These are phyloP conservation scores for Zygotorulaspora danielsina DNA, from an alignment of 805 yeast species.

Conservation along the genomic window DNA sequence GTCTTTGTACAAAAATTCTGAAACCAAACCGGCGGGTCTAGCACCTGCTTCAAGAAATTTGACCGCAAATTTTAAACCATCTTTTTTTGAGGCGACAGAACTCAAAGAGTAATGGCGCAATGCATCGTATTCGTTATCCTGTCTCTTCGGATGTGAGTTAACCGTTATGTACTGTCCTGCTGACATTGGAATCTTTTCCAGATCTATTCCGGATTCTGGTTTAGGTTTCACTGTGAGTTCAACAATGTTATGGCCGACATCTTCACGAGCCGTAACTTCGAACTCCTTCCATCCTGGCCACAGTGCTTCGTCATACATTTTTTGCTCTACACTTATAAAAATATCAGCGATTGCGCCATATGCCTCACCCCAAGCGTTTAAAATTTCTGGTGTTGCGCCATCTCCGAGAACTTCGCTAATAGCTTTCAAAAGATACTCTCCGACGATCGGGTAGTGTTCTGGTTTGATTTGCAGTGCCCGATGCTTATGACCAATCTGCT, in stretches of 20 bases:
- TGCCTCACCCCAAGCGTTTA: slow-evolving; percentile 63
- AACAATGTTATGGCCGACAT: slow-evolving; percentile 46
- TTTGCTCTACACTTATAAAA: slow-evolving; percentile 52
- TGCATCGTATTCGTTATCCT: slow-evolving; percentile 40
- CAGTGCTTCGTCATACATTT: slow-evolving; percentile 43
- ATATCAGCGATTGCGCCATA: slow-evolving; percentile 59
- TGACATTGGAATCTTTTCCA: slow-evolving; percentile 23
- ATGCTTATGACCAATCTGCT: slow-evolving; percentile 60
- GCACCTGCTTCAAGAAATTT: slow-evolving; percentile 37
- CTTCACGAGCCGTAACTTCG: slow-evolving; percentile 39
- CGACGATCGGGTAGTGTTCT: slow-evolving; percentile 65
- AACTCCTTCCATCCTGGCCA: slow-evolving; percentile 61
- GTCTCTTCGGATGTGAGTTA: slow-evolving; percentile 35
- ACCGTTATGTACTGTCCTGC: slow-evolving; percentile 42
- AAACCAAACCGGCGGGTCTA: slow-evolving; percentile 44
- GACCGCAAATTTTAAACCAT: slow-evolving; percentile 55
- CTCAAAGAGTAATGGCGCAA: slow-evolving; percentile 60
- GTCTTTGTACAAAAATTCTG: slow-evolving; percentile 45
- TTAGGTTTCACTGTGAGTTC: slow-evolving; percentile 49
- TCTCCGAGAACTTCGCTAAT: slow-evolving; percentile 52
- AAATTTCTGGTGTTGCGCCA: slow-evolving; percentile 51
- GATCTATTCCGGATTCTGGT: slow-evolving; percentile 37
- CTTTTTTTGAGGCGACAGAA: slow-evolving; percentile 28
- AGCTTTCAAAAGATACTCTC: slow-evolving; percentile 49
- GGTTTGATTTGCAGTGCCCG: slow-evolving; percentile 58